Evolutionary conservation across 2,329 filamentous ascomycete genomes (phyloP).

Genomic region (Epichloe uncinata): DNA sequence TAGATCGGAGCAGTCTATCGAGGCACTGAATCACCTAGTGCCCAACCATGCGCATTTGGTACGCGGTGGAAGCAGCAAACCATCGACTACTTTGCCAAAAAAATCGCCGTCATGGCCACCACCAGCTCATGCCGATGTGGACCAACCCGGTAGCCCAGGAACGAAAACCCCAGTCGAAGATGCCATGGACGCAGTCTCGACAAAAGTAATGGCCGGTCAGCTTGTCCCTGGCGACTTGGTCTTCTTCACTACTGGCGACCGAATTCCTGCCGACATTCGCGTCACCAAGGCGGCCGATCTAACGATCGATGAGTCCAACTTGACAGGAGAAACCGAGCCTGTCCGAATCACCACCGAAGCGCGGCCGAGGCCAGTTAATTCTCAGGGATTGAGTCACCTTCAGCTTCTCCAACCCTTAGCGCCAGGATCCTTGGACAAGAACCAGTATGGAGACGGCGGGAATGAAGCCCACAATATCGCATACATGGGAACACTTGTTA

Average conservation of each 20-base stretch:
- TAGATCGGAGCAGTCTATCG: constrained; percentile 90
- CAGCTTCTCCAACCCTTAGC: constrained; percentile 28
- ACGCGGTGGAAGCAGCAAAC: constrained; percentile 37
- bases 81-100: constrained; percentile 17
- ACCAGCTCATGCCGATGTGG: constrained; percentile 27
- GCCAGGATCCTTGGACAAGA: constrained; percentile 24
- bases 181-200: constrained; percentile 57
- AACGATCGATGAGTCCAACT: constrained; percentile 89
- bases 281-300: constrained; percentile 84
- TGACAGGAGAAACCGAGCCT: constrained; percentile 93
- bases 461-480: constrained; percentile 82
- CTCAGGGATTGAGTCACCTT: constrained; percentile 16
- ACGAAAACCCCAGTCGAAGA: constrained; percentile 47
- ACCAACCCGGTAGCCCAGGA: constrained; percentile 29
- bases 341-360: constrained; percentile 64
- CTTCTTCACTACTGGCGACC: constrained; percentile 87
- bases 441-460: constrained; percentile 44
- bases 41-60: constrained; percentile 96
- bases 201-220: constrained; percentile 74
- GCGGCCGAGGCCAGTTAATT: constrained; percentile 18
- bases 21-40: constrained; percentile 84
- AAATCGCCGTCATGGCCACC: constrained; percentile 36
- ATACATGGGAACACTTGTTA: constrained; percentile 94
- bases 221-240: constrained; percentile 89
- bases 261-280: constrained; percentile 89